Evolutionary conservation across 768 basidiomycete genomes (phyloP).

Genomic region (Pleurotus tuber-regium): DNA sequence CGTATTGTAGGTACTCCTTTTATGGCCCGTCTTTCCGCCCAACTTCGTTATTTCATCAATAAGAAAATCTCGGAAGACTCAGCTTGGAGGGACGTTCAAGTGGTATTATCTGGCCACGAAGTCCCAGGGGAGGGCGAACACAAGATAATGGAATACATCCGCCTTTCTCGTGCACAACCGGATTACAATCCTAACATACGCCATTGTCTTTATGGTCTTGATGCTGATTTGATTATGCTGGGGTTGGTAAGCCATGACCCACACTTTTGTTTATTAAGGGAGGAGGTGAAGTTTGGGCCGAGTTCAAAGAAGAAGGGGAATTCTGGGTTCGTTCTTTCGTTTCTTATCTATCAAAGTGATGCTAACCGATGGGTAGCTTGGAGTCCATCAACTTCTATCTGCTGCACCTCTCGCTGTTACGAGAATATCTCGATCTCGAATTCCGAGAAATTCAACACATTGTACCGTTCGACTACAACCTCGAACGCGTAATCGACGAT

Average conservation of each 20-base stretch:
- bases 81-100: conserved; percentile 89
- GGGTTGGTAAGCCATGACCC: conserved; percentile 97
- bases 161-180: conserved; percentile 89
- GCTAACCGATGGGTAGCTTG: conserved; percentile 31
- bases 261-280: conserved; percentile 94
- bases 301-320: conserved; percentile 68
- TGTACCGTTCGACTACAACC: conserved; percentile 78
- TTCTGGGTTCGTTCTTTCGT: conserved; percentile 33
- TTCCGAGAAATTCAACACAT: conserved; percentile 70
- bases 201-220: conserved; percentile 97
- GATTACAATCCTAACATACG: conserved; percentile 96
- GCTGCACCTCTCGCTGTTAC: conserved; percentile 89
- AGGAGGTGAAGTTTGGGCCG: conserved; percentile 98
- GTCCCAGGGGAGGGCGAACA: conserved; percentile 99
- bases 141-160: conserved; percentile 99
- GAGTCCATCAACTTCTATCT: conserved; percentile 93
- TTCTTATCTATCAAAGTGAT: conserved; percentile 16
- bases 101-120: conserved; percentile 95
- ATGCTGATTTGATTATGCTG: conserved; percentile 98
- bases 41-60: conserved; percentile 93
- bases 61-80: conserved; percentile 98
- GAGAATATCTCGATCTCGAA: conserved; percentile 97
- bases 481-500: conserved; percentile 97
- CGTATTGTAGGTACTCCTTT: conserved; percentile 86
- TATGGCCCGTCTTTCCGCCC: conserved; percentile 90